phyloP scores from a whole-genome alignment of 2,329 filamentous ascomycete genomes.

The Colletotrichum zoysiae region DNA sequence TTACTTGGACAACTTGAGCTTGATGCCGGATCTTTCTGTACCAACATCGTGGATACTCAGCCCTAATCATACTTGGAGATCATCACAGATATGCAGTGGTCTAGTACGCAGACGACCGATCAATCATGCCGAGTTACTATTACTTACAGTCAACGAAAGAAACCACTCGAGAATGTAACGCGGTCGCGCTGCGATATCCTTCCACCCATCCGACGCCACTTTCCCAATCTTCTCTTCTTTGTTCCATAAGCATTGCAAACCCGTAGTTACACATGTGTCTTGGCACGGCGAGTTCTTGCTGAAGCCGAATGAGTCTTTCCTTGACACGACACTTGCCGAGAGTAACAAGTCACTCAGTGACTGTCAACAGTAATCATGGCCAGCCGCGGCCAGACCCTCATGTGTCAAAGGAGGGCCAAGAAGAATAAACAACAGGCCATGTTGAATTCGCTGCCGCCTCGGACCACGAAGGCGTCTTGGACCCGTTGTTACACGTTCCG shows the following conservation, averaged over 20 bases:
- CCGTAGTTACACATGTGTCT: neutral
- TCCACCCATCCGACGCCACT: neutral
- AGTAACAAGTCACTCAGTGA: neutral
- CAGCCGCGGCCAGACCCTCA: neutral
- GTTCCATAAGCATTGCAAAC: neutral
- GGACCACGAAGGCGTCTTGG: conserved; percentile 74
- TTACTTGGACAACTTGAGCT: neutral
- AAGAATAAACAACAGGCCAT: conserved; percentile 63
- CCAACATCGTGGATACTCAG: neutral
- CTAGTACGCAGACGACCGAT: no score
- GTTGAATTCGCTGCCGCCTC: conserved; percentile 75
- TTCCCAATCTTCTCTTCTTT: neutral
- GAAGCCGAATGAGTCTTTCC: neutral
- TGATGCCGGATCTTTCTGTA: neutral
- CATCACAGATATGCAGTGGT: neutral
- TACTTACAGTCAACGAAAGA: neutral
- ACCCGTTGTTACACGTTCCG: conserved; percentile 82
- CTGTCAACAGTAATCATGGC: neutral
- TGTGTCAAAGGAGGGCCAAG: conserved; percentile 46
- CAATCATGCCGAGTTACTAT: neutral
- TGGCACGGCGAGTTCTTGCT: neutral
- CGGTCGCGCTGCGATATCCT: no score
- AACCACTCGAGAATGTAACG: neutral
- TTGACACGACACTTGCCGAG: conserved; percentile 5
- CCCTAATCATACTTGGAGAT: neutral